Percentiles rank a stretch among this genome's conserved stretches.
Conservation (phyloP, 176 grass and related monocot genomes). For the Eleusine indica region DNA sequence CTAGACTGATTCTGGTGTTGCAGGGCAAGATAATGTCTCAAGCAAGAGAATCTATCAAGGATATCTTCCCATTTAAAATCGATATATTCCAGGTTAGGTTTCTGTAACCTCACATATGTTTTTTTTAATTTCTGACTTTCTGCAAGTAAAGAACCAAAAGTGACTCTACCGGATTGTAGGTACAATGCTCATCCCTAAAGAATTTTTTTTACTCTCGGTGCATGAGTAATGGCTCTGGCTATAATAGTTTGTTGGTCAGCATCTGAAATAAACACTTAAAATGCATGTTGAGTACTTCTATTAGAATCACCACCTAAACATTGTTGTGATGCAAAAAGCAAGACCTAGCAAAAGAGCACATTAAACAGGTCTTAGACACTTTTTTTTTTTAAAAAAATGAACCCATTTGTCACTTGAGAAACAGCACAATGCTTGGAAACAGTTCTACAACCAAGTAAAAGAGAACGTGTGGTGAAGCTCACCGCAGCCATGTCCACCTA, state of each 20-base stretch:
- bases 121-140: neutral
- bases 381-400: too few species aligned
- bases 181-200: neutral
- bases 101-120: slow-evolving; percentile 10
- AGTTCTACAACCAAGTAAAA: too few species aligned
- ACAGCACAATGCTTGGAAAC: too few species aligned
- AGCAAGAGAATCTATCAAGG: slow-evolving; percentile 68
- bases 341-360: too few species aligned
- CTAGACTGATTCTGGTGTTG: slow-evolving; percentile 61
- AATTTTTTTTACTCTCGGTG: slow-evolving; percentile 1
- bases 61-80: slow-evolving; percentile 73
- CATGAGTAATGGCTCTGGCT: neutral
- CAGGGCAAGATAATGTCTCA: slow-evolving; percentile 63
- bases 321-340: too few species aligned
- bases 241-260: slow-evolving; percentile 5
- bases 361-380: too few species aligned
- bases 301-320: too few species aligned
- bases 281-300: too few species aligned
- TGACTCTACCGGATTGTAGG: neutral
- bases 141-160: neutral
- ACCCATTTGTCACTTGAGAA: too few species aligned
- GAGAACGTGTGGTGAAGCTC: too few species aligned
- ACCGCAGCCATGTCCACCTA: too few species aligned
- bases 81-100: slow-evolving; percentile 72
- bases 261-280: neutral